A percentile compares a stretch with the other conserved stretches of the same genome.
Conservation (phyloP, 2,329 filamentous ascomycete species). For the Ophiobolus disseminans region DNA sequence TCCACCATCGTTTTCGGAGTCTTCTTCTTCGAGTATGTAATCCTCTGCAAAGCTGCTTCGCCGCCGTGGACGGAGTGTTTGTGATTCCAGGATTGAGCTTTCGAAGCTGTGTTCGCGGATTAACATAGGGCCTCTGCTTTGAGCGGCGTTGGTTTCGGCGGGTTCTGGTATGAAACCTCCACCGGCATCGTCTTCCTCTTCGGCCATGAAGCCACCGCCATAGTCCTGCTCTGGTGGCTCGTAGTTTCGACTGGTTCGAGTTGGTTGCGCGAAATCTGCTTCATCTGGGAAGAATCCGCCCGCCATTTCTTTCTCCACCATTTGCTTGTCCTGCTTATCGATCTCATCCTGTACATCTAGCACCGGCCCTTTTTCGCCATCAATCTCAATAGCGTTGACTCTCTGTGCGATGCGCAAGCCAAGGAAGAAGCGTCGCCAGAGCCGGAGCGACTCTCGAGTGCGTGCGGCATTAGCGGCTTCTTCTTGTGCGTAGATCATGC, state of each 20-base stretch:
- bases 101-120: conserved; percentile 48
- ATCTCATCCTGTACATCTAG: conserved; percentile 43
- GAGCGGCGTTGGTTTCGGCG: conserved; percentile 10
- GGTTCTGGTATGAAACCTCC: conserved; percentile 32
- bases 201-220: conserved; percentile 25
- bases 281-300: conserved; percentile 58
- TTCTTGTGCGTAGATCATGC: conserved; percentile 70
- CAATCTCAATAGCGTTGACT: conserved; percentile 64
- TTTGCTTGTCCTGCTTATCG: conserved; percentile 33
- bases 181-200: conserved; percentile 16
- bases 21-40: conserved; percentile 35
- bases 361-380: conserved; percentile 37
- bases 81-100: conserved; percentile 36
- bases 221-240: conserved; percentile 15
- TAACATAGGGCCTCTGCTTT: conserved; percentile 7
- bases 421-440: conserved; percentile 67
- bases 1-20: conserved; percentile 21
- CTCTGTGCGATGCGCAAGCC: conserved; percentile 74
- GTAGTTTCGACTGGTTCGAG: conserved; percentile 21
- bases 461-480: conserved; percentile 66
- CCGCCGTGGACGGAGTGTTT: conserved; percentile 33
- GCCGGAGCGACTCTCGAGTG: conserved; percentile 57
- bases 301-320: conserved; percentile 39
- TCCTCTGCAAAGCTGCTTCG: conserved; percentile 32
- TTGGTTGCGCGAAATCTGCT: conserved; percentile 49